Evolutionary conservation across 1,139 yeast species (phyloP), one percentile per base, ranked within the genome.

Genomic region (Magnusiomyces paraingens): DNA sequence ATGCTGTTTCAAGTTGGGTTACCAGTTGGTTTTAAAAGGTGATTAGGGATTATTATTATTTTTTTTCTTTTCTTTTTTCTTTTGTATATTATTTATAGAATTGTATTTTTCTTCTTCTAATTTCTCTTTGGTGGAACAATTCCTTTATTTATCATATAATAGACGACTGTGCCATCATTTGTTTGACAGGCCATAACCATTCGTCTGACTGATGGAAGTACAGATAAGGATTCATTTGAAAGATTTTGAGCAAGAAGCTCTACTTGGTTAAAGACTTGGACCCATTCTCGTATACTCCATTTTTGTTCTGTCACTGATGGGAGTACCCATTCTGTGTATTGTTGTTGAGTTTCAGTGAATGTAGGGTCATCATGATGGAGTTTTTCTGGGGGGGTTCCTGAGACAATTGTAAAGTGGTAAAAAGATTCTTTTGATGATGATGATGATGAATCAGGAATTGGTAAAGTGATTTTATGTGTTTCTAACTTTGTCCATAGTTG

Each of bases 81-180:
- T n/a, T n/a, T n/a, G n/a, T n/a, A n/a, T n/a, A 26, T 26, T 26
- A 26, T 26, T 8, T 26, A 26, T 40, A 40, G 20, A 38, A 5
- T n/a, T 4, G 3, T 40, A n/a, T 40, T 40, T 40, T 15, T 8
- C n/a, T 38, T 38, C 43, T n/a, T 26, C 40, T 47, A 80, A 61
- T 79, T 79, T 61, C 77, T 77, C 43, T 80, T 70, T 2, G 90
- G 90, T 64, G 77, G 79, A 10, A 76, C 78, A 17, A 84, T 71
- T 0, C 88, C 90, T 57, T 78, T 78, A 63, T 83, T 79, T 41
- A 83, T 75, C 61, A 81, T 76, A 63, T 84, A 84, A 62, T 83
- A 85, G 4, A 83, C 85, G 2, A 85, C 75, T 0, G 89, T 82
- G 0, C 86, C 83, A 65, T 84, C 91, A 53, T 75, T 75, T 54